phyloP scores from a whole-genome alignment of 805 yeast genomes.

The Candida montana region DNA sequence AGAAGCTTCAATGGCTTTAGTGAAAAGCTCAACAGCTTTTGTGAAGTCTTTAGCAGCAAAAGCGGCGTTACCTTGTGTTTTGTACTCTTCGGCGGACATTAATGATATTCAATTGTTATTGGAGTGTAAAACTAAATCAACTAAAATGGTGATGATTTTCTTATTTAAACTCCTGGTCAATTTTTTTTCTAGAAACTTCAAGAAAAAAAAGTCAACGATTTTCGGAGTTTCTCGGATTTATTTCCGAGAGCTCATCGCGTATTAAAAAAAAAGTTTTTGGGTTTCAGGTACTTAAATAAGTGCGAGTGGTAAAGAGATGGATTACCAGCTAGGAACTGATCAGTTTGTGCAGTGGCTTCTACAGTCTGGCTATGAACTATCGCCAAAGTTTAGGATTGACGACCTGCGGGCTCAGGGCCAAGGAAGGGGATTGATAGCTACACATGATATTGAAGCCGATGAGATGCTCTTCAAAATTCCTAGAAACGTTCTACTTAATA shows the following conservation, averaged over 20 bases:
- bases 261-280: background rate
- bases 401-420: constrained; percentile 57
- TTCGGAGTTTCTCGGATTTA: background rate
- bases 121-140: too few relatives aligned
- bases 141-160: too few relatives aligned
- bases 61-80: constrained; percentile 90
- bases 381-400: constrained; percentile 50
- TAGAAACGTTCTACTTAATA: constrained; percentile 47
- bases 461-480: constrained; percentile 72
- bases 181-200: constrained; percentile 3
- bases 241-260: background rate
- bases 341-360: constrained; percentile 42
- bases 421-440: constrained; percentile 77
- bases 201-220: background rate
- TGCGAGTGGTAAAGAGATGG: constrained; percentile 3
- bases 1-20: constrained; percentile 83
- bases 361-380: constrained; percentile 38
- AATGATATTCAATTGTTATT: background rate
- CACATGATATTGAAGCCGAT: constrained; percentile 50
- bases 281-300: background rate
- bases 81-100: constrained; percentile 69
- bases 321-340: constrained; percentile 29
- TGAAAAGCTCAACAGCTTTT: constrained; percentile 73
- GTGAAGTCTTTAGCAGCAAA: constrained; percentile 82
- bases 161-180: too few relatives aligned